A percentile compares a stretch with the other conserved stretches of the same genome.
Evolutionary conservation across 164 flowering plant genomes (phyloP).

Genomic region (Chloranthus sessilifolius): DNA sequence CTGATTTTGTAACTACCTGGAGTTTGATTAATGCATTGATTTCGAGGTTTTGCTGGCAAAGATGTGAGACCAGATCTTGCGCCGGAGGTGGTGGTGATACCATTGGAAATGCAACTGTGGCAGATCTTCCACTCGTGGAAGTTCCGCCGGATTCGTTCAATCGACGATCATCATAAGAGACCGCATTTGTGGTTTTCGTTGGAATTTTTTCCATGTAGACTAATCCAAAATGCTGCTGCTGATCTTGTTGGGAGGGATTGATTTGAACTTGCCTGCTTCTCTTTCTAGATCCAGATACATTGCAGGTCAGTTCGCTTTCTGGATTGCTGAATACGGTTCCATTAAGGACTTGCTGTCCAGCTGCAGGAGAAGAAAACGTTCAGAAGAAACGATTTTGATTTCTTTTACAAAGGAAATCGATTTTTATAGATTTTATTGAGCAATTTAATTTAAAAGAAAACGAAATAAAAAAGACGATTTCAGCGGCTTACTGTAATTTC

Average conservation of each 20-base stretch:
- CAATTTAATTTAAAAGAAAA: too few species aligned
- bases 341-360: slow-evolving; percentile 12
- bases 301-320: slow-evolving; percentile 31
- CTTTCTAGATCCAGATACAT: slow-evolving; percentile 24
- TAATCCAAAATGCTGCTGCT: slow-evolving; percentile 3
- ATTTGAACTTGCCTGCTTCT: slow-evolving; percentile 7
- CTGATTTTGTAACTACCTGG: slow-evolving; percentile 27
- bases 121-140: slow-evolving; percentile 24
- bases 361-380: too few species aligned
- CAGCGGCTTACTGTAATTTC: slow-evolving; percentile 8
- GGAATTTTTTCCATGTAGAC: slow-evolving; percentile 3
- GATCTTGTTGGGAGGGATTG: too few species aligned
- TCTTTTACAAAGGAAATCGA: too few species aligned
- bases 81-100: not conserved
- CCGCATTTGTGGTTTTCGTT: not conserved
- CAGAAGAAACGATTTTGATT: too few species aligned
- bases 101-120: too few species aligned
- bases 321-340: slow-evolving; percentile 24
- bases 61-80: slow-evolving; percentile 12
- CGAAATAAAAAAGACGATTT: not conserved
- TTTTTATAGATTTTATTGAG: too few species aligned
- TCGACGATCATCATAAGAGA: slow-evolving; percentile 8
- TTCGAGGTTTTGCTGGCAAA: slow-evolving; percentile 20
- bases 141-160: slow-evolving; percentile 8
- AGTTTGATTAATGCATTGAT: slow-evolving; percentile 22